These are phyloP conservation scores for Tricholoma flavovirens DNA, from an alignment of 768 basidiomycete species.

Conservation along the genomic window DNA sequence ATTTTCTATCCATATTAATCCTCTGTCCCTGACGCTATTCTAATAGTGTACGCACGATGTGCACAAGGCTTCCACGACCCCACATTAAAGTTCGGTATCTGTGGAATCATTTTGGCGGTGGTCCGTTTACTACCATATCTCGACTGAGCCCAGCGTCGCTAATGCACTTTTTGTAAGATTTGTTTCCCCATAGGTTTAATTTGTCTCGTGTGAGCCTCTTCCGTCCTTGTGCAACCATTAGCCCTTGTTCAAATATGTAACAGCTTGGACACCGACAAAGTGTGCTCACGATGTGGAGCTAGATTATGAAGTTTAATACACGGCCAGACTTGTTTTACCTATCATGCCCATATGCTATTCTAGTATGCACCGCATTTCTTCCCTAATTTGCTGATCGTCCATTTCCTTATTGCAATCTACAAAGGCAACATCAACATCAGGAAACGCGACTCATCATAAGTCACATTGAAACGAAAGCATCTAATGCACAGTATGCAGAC, in stretches of 20 bases:
- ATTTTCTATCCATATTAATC: neutral
- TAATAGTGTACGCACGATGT: slow-evolving; percentile 12
- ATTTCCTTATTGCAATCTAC: neutral
- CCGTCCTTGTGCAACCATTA: neutral
- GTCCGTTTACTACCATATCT: slow-evolving; percentile 2
- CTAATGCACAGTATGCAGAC: neutral
- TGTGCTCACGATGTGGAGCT: slow-evolving; percentile 11
- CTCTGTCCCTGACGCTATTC: neutral
- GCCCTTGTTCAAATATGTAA: neutral
- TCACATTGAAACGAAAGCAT: neutral
- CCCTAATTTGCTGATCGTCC: neutral
- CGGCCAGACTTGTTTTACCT: neutral
- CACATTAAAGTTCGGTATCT: slow-evolving; percentile 11
- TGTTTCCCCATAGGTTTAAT: slow-evolving; percentile 14
- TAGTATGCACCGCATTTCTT: neutral
- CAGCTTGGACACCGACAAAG: slow-evolving; percentile 9
- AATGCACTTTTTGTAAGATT: slow-evolving; percentile 2
- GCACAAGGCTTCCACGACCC: slow-evolving; percentile 10
- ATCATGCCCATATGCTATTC: neutral
- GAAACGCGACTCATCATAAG: neutral
- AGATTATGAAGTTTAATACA: neutral
- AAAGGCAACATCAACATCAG: neutral
- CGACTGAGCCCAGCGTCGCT: neutral
- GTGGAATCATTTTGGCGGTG: slow-evolving; percentile 14
- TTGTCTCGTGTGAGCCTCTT: slow-evolving; percentile 10